Evolutionary conservation across 2,329 filamentous ascomycete species (phyloP).

Genomic region (Clonostachys solani): DNA sequence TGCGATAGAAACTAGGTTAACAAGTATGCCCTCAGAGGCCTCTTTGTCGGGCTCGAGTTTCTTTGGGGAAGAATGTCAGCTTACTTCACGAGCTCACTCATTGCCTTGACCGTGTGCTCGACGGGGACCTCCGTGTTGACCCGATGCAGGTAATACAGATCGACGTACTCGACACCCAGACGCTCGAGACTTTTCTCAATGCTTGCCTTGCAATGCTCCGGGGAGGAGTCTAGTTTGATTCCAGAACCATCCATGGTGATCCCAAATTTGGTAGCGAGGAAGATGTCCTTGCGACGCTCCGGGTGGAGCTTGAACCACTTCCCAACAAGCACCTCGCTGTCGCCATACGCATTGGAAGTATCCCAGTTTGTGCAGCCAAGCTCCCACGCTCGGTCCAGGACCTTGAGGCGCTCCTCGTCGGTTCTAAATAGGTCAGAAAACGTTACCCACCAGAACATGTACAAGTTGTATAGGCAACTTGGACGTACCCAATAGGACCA

Average conservation of each 20-base stretch:
- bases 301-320: slow-evolving; percentile 45
- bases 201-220: slow-evolving; percentile 12
- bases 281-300: slow-evolving; percentile 35
- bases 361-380: slow-evolving; percentile 45
- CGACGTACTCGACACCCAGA: slow-evolving; percentile 43
- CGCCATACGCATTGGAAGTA: slow-evolving; percentile 31
- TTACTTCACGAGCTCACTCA: slow-evolving; percentile 34
- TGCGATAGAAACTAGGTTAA: slow-evolving; percentile 6
- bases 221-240: slow-evolving; percentile 9
- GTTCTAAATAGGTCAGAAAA: slow-evolving; percentile 13
- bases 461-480: too few relatives aligned
- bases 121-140: slow-evolving; percentile 22
- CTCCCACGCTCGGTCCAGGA: slow-evolving; percentile 42
- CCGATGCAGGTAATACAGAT: slow-evolving; percentile 27
- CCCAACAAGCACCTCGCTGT: slow-evolving; percentile 39
- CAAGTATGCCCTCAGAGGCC: too few relatives aligned
- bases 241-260: neutral
- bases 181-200: slow-evolving; percentile 27
- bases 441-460: too few relatives aligned
- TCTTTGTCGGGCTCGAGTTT: neutral
- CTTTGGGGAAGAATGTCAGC: neutral
- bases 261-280: slow-evolving; percentile 32
- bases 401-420: slow-evolving; percentile 39
- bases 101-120: slow-evolving; percentile 39
- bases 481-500: slow-evolving; percentile 6